Evolutionary conservation across 257 asterid species (phyloP), one percentile per base, ranked within the genome.

Genomic region (Echium plantagineum): DNA sequence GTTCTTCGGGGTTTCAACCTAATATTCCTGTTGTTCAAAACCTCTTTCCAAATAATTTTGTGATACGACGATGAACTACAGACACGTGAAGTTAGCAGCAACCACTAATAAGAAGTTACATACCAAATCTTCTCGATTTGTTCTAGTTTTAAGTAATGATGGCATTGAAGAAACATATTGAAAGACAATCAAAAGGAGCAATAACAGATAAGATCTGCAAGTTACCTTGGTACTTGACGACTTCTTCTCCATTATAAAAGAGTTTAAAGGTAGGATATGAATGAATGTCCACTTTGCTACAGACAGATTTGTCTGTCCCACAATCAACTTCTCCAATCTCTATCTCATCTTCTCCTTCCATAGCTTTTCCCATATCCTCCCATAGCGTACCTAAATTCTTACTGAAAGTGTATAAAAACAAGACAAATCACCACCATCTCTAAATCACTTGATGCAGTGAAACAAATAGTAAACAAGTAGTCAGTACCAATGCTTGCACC

Each of bases 401-500:
- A 78, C 99, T 89, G 84, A 2, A 63, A 73, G 71, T 61, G 67
- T 58, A 60, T 51, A 65, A 70, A 24, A 24, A 70, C 61, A 61
- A 57, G 7, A 63, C 55, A 62, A 8, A 7, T 57, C 7, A 5
- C 38, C 55, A 56, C 51, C 57, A 54, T 18, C 52, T 57, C 59
- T 15, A 48, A 64, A 69, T 9, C 30, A 64, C 9, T 38, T 24
- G 26, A 24, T 38, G 61, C 56, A 26, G 12, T 5, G 16, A 56
- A 31, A 21, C 17, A 55, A 58, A 61, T 28, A 8, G 9, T 5
- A 20, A 9, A 30, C 31, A 28, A n/a, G 28, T 60, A 52, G 57
- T 58, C 72, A 26, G 77, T 89, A 93, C 98, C 97, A 93, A 76
- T 93, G 99, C 83, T 89, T 93, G 76, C 99, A 93, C 99, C 99